phyloP scores from a whole-genome alignment of 1,284 basidiomycete genomes.

The Sanghuangporus sanghuang region DNA sequence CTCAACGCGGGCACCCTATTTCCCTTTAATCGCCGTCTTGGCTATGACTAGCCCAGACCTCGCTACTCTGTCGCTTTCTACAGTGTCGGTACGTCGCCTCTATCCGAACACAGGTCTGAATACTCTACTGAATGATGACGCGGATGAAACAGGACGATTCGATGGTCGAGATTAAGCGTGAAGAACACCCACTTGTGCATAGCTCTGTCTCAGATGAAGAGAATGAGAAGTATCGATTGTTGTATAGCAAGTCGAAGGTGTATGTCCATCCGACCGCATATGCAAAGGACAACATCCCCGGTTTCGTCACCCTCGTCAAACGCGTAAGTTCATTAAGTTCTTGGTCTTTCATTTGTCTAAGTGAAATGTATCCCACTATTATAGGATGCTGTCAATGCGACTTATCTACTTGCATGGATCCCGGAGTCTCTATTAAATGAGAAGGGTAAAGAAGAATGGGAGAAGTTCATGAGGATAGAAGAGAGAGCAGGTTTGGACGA shows the following conservation, averaged over 20 bases:
- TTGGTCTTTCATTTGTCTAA: slow-evolving; percentile 1
- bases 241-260: slow-evolving; percentile 90
- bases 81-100: slow-evolving; percentile 13
- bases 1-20: not conserved
- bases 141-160: slow-evolving; percentile 43
- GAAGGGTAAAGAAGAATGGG: slow-evolving; percentile 73
- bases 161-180: slow-evolving; percentile 75
- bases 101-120: not conserved
- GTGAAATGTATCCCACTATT: slow-evolving; percentile 11
- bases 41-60: slow-evolving; percentile 5
- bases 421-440: slow-evolving; percentile 76
- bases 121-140: not conserved
- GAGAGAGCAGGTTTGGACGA: slow-evolving; percentile 53
- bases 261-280: slow-evolving; percentile 93
- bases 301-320: slow-evolving; percentile 86
- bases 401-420: slow-evolving; percentile 79
- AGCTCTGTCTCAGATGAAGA: slow-evolving; percentile 36
- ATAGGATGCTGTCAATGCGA: slow-evolving; percentile 68
- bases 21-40: not conserved
- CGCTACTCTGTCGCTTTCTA: slow-evolving; percentile 11
- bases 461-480: slow-evolving; percentile 81
- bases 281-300: slow-evolving; percentile 87
- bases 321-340: slow-evolving; percentile 42
- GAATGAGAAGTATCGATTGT: slow-evolving; percentile 56
- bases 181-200: slow-evolving; percentile 24